Evolutionary conservation across 331 rosid species (phyloP), one percentile per base, ranked within the genome.

Genomic region (Acacia pycnantha): DNA sequence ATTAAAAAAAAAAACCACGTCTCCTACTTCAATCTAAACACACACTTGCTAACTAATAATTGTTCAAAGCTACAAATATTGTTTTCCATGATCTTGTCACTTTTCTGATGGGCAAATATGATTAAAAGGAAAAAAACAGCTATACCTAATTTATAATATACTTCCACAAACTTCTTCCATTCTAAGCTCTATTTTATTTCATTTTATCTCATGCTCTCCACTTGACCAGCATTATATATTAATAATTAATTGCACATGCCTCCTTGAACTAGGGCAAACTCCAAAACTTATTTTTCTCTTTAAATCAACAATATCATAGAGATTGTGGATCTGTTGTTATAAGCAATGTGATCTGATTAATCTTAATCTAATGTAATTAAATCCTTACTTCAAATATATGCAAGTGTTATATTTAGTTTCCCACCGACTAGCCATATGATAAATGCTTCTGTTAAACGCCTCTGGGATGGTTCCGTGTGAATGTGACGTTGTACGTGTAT

Each of bases 101-200:
- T 73, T 79, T 27, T 31, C 51, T 44, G 14, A 41, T 43, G 47
- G 85, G 78, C 85, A 78, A n/a, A 54, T 54, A n/a, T 21, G 62
- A 19, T n/a, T 8, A 54, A 2, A 2, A 54, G 2, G 2, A 19
- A 19, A 54, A n/a, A n/a, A 54, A 19, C 11, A 21, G 4, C 13
- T n/a, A 21, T n/a, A 54, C 14, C 31, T 59, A 11, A 56, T 24
- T 22, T 14, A 59, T 59, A 9, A 8, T n/a, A 8, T 2, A n/a
- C 27, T 21, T 54, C 26, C 13, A 54, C 62, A 54, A 54, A 21
- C 11, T 54, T 54, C 62, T 54, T 54, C 62, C 62, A 54, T 54
- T 54, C 13, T n/a, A 54, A 54, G 27, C 62, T 54, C n/a, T n/a
- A n/a, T n/a, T 27, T 27, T 27, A 27, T 27, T 27, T 1, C 29